Percentiles rank a stretch among this genome's conserved stretches.
phyloP scores from a whole-genome alignment of 257 asterid species.

The Solanum pimpinellifolium region DNA sequence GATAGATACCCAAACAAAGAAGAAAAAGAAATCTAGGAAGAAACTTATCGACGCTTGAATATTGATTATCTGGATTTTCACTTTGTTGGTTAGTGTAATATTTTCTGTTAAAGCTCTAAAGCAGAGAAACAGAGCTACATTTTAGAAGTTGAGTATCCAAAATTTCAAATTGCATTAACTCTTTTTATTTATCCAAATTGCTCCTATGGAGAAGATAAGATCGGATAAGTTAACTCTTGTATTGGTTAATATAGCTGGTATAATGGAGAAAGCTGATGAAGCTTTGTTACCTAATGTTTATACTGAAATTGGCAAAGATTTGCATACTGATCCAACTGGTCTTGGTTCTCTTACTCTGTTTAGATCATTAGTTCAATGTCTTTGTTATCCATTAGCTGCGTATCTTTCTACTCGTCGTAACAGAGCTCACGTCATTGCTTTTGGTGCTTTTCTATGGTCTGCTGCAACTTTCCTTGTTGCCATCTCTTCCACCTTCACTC shows the following conservation, averaged over 20 bases:
- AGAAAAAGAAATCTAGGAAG: no score
- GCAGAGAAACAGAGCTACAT: no score
- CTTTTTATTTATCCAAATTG: background rate
- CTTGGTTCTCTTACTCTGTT: background rate
- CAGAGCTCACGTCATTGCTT: background rate
- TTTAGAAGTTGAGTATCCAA: background rate
- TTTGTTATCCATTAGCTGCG: background rate
- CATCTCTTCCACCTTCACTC: background rate
- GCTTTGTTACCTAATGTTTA: background rate
- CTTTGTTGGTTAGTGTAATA: no score
- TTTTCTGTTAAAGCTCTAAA: no score
- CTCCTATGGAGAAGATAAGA: background rate
- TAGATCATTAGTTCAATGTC: background rate
- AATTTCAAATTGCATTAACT: background rate
- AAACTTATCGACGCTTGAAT: no score
- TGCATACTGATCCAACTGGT: background rate
- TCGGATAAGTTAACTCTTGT: background rate
- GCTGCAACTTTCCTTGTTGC: slow-evolving; percentile 28
- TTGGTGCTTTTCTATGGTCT: slow-evolving; percentile 47
- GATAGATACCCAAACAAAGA: no score
- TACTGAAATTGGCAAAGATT: background rate
- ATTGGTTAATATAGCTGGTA: background rate
- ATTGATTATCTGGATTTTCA: no score
- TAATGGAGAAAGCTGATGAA: background rate
- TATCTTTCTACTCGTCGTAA: background rate